These are phyloP conservation scores for Talaromyces liani DNA, from an alignment of 495 filamentous ascomycete species.

Conservation along the genomic window DNA sequence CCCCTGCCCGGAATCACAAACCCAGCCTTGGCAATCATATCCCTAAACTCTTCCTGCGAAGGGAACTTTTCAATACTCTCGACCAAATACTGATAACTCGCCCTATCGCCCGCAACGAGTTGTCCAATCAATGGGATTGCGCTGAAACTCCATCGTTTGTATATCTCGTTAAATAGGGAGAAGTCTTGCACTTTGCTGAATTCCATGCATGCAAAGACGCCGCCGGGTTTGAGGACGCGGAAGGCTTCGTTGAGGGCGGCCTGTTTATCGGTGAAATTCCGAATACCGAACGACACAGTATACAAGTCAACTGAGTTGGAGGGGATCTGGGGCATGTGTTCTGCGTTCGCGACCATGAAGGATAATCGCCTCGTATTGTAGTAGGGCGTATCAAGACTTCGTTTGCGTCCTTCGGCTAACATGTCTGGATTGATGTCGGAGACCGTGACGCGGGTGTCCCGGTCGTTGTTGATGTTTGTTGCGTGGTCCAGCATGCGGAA, in stretches of 20 bases:
- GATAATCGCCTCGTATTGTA: constrained; percentile 50
- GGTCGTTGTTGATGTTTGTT: constrained; percentile 73
- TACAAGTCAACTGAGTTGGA: constrained; percentile 73
- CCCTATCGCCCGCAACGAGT: constrained; percentile 86
- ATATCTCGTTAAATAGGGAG: constrained; percentile 68
- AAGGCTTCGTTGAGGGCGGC: constrained; percentile 71
- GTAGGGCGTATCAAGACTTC: constrained; percentile 54
- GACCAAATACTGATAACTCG: constrained; percentile 96
- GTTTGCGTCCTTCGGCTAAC: constrained; percentile 79
- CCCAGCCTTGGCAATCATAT: constrained; percentile 83
- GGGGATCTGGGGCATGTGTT: constrained; percentile 60
- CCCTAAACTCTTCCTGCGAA: constrained; percentile 69
- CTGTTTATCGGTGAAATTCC: constrained; percentile 88
- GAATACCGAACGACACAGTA: constrained; percentile 95
- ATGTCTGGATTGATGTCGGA: constrained; percentile 94
- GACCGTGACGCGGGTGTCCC: constrained; percentile 72
- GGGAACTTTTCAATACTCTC: constrained; percentile 97
- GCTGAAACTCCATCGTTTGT: constrained; percentile 92
- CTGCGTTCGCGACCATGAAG: constrained; percentile 90
- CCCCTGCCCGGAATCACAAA: constrained; percentile 77
- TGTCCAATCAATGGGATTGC: constrained; percentile 94
- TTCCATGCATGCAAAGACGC: constrained; percentile 94
- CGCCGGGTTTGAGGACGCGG: constrained; percentile 87
- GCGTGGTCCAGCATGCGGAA: constrained; percentile 93
- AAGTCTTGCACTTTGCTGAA: constrained; percentile 75